Conservation (phyloP, 805 yeast genomes). For the Peterozyma xylosa region DNA sequence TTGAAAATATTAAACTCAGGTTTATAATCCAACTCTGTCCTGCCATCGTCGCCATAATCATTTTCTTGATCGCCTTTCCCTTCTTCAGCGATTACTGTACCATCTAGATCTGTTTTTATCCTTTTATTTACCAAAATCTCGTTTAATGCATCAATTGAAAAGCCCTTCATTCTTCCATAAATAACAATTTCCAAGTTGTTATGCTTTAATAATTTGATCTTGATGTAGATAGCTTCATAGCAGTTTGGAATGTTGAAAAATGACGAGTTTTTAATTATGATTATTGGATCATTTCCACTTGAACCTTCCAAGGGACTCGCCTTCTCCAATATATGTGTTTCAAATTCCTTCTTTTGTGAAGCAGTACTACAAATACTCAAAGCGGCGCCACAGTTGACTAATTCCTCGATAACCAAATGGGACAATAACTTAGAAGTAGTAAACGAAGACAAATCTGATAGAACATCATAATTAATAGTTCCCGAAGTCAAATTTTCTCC, state of each 20-base stretch:
- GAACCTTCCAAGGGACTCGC: constrained; percentile 14
- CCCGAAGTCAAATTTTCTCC: not conserved
- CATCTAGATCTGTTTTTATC: constrained; percentile 14
- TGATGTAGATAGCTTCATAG: constrained; percentile 24
- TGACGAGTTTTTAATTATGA: constrained; percentile 26
- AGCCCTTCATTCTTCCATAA: constrained; percentile 22
- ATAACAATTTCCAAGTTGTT: constrained; percentile 22
- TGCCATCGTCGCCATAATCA: constrained; percentile 6
- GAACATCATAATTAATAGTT: constrained; percentile 20
- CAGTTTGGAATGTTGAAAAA: constrained; percentile 28
- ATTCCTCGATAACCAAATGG: constrained; percentile 45
- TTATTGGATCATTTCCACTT: constrained; percentile 22
- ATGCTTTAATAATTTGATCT: constrained; percentile 18
- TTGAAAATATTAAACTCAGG: constrained; percentile 17
- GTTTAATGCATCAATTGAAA: constrained; percentile 7
- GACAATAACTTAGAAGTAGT: constrained; percentile 42
- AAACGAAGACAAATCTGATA: constrained; percentile 29
- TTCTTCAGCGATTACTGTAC: constrained; percentile 18
- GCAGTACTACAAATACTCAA: constrained; percentile 21
- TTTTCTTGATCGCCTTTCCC: constrained; percentile 13
- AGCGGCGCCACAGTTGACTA: constrained; percentile 29
- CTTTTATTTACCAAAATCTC: not conserved
- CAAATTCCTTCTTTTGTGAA: constrained; percentile 7
- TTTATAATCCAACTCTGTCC: constrained; percentile 5
- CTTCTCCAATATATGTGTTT: constrained; percentile 9